Conservation (phyloP, 129 eudicot genomes). For the Helianthus annuus region HanXRQr2.0-SUNRISE NC_035438.2:39604821-39605320, state of each 20-base stretch:
- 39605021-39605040: conserved; percentile 98
- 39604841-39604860: too few relatives aligned
- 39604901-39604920: conserved; percentile 96
- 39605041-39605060: conserved; percentile 55
- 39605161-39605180: conserved; percentile 99
- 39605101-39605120: neutral
- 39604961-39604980: conserved; percentile 96
- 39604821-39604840: conserved; percentile 33
- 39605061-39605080: neutral
- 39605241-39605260: conserved; percentile 97
- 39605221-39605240: conserved; percentile 93
- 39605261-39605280: conserved; percentile 18
- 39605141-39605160: conserved; percentile 20
- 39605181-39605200: conserved; percentile 94
- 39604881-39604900: conserved; percentile 9
- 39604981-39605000: conserved; percentile 96
- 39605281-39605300: neutral
- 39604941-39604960: conserved; percentile 98
- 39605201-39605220: conserved; percentile 94
- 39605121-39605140: conserved; percentile 13
- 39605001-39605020: conserved; percentile 98
- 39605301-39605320: too few relatives aligned
- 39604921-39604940: conserved; percentile 96
- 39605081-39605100: neutral
- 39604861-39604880: conserved; percentile 9